Evolutionary conservation across 371 early-diverging fungal species (phyloP).

Genomic region (Rhizopus microsporus): DNA sequence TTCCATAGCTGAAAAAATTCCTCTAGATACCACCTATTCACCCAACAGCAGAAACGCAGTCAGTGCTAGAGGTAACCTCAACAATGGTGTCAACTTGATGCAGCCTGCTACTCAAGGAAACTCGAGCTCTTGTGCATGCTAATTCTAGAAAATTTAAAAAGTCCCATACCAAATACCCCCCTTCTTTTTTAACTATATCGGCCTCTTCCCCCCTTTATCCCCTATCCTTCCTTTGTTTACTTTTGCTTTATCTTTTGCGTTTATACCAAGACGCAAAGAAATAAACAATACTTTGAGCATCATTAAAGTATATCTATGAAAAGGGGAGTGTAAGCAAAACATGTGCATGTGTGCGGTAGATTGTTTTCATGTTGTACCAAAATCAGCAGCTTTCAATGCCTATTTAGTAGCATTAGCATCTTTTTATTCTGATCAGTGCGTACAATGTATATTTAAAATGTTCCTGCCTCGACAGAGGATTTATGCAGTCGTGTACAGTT

Average conservation of each 20-base stretch:
- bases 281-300: not conserved
- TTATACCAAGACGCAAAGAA: not conserved
- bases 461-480: no score
- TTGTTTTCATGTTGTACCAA: no score
- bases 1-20: conserved; percentile 24
- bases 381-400: no score
- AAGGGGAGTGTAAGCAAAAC: no score
- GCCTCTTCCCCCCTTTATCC: not conserved
- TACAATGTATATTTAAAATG: no score
- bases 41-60: conserved; percentile 12
- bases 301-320: no score
- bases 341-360: no score
- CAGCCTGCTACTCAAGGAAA: conserved; percentile 11
- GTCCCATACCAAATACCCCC: not conserved
- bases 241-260: no score
- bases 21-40: conserved; percentile 14
- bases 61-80: conserved; percentile 14
- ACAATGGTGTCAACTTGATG: conserved; percentile 20
- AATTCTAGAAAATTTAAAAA: not conserved
- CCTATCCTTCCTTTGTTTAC: not conserved
- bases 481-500: not conserved
- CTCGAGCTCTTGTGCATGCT: conserved; percentile 26
- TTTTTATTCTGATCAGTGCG: no score
- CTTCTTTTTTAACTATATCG: not conserved
- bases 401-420: no score